Conservation (phyloP, 805 yeast genomes). For the Metschnikowia colocasiae region DNA sequence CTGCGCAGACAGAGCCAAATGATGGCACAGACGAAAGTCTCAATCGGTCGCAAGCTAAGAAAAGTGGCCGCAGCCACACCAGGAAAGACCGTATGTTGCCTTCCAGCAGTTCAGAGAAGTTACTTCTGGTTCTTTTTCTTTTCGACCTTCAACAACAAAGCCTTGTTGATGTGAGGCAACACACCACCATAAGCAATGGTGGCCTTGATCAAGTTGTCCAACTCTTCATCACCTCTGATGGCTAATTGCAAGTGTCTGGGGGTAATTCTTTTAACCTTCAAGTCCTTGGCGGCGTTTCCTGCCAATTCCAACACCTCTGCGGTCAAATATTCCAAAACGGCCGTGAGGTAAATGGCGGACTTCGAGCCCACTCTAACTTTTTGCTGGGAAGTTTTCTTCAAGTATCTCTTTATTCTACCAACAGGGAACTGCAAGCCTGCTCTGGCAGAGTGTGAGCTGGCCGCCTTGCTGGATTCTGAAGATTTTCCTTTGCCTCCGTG, state of each 20-base stretch:
- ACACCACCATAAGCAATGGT: slow-evolving; percentile 34
- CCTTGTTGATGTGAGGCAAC: slow-evolving; percentile 34
- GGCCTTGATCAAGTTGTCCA: slow-evolving; percentile 33
- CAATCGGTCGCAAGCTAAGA: slow-evolving; percentile 3
- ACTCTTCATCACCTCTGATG: slow-evolving; percentile 31
- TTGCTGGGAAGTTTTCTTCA: slow-evolving; percentile 79
- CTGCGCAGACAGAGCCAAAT: slow-evolving; percentile 2
- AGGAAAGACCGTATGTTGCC: background rate
- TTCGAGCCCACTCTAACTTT: slow-evolving; percentile 74
- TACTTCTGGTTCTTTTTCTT: slow-evolving; percentile 24
- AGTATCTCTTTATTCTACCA: slow-evolving; percentile 96
- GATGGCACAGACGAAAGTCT: slow-evolving; percentile 1
- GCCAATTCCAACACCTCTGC: slow-evolving; percentile 34
- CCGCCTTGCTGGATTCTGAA: slow-evolving; percentile 61
- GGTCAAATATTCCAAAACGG: slow-evolving; percentile 30
- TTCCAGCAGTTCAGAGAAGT: background rate
- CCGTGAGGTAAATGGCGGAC: slow-evolving; percentile 60
- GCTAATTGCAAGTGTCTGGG: slow-evolving; percentile 33
- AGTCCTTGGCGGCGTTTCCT: slow-evolving; percentile 31
- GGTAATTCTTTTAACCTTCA: slow-evolving; percentile 32
- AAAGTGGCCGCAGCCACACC: slow-evolving; percentile 1
- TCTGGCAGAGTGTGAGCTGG: slow-evolving; percentile 88
- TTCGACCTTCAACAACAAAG: slow-evolving; percentile 32
- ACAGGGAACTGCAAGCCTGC: slow-evolving; percentile 97
- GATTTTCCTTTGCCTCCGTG: slow-evolving; percentile 97